Conservation (phyloP, 2,329 filamentous ascomycete species). For the Colletotrichum sojae region DNA sequence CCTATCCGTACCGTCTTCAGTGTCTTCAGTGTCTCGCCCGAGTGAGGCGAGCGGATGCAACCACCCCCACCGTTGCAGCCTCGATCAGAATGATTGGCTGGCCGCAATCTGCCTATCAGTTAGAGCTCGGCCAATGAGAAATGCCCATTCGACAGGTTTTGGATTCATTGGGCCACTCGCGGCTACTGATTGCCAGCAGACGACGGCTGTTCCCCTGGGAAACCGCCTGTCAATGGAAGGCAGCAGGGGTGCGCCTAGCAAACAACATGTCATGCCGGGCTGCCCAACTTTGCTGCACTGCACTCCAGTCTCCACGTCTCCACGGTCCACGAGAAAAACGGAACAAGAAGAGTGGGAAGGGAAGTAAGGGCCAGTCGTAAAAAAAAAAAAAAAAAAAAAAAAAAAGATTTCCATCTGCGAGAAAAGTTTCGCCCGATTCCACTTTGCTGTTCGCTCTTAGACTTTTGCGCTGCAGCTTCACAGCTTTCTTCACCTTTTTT, state of each 20-base stretch:
- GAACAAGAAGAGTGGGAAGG: neutral
- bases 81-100: constrained; percentile 11
- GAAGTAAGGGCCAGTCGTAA: no score
- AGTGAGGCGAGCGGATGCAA: constrained; percentile 38
- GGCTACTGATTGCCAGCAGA: neutral
- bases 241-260: constrained; percentile 23
- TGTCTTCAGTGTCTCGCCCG: neutral
- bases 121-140: constrained; percentile 43
- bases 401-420: constrained; percentile 23
- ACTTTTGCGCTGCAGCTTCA: constrained; percentile 26
- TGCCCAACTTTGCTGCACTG: constrained; percentile 35
- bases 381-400: constrained; percentile 15
- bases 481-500: constrained; percentile 8
- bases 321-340: constrained; percentile 10
- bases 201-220: constrained; percentile 35
- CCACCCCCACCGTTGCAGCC: constrained; percentile 23
- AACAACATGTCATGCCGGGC: constrained; percentile 30
- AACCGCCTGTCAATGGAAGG: constrained; percentile 19
- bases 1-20: constrained; percentile 1
- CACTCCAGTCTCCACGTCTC: constrained; percentile 19
- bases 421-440: constrained; percentile 39
- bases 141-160: constrained; percentile 44
- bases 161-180: constrained; percentile 41
- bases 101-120: neutral
- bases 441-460: constrained; percentile 31